phyloP scores from a whole-genome alignment of 345 rosid species.

The Eucalyptus grandis region DNA sequence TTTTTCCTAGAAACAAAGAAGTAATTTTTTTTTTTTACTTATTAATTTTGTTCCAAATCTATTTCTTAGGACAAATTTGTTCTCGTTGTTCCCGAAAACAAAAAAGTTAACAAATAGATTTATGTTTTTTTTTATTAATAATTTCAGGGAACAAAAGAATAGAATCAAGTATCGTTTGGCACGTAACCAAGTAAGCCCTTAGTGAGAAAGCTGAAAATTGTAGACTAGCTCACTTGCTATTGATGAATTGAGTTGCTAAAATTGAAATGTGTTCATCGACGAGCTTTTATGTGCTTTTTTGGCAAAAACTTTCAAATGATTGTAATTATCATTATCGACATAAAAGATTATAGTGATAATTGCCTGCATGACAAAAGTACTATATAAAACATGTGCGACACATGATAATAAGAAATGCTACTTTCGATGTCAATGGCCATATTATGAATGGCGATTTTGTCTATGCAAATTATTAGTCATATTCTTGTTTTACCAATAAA shows the following conservation, averaged over 20 bases:
- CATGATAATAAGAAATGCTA: neutral
- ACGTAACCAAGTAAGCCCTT: too few species aligned
- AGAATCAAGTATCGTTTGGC: too few species aligned
- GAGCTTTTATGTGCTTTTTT: neutral
- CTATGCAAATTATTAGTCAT: neutral
- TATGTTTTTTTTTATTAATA: too few species aligned
- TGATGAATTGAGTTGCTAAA: neutral
- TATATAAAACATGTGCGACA: neutral
- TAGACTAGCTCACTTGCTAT: neutral
- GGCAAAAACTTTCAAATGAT: neutral
- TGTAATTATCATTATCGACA: too few species aligned
- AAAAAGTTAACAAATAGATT: too few species aligned
- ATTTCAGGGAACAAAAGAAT: too few species aligned
- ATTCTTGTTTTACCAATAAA: neutral
- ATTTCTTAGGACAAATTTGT: too few species aligned
- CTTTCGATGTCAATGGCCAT: neutral
- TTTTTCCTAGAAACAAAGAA: too few species aligned
- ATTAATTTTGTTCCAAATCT: too few species aligned
- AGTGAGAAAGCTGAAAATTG: neutral
- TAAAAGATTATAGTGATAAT: neutral
- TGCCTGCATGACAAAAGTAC: too few species aligned
- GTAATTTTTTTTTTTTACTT: too few species aligned
- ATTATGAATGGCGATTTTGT: neutral
- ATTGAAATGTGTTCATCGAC: neutral
- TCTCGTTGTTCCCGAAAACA: fast-evolving